phyloP scores from a whole-genome alignment of 345 rosid species.

The Eucalyptus grandis region DNA sequence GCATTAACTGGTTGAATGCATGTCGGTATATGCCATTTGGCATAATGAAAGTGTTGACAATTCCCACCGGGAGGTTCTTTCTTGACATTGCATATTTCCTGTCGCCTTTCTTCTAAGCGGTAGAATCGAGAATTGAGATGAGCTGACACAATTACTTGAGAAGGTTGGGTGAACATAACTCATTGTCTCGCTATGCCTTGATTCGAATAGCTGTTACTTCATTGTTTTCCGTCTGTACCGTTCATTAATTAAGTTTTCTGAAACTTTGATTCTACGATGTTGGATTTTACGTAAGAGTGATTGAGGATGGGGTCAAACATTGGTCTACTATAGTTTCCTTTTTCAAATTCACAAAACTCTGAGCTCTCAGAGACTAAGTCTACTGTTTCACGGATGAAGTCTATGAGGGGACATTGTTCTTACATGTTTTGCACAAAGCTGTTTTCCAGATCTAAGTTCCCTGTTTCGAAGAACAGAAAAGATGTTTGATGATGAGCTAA shows the following conservation, averaged over 20 bases:
- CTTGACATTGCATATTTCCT: not conserved
- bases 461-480: not conserved
- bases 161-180: not conserved
- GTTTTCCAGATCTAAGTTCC: not conserved
- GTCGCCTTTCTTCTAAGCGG: not conserved
- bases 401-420: not conserved
- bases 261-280: too few relatives aligned
- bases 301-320: too few relatives aligned
- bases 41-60: not conserved
- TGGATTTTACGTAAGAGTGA: too few relatives aligned
- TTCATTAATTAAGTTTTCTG: too few relatives aligned
- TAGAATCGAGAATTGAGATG: not conserved
- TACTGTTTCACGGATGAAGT: not conserved
- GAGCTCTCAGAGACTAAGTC: not conserved
- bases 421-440: not conserved
- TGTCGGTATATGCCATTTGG: not conserved
- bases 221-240: too few relatives aligned
- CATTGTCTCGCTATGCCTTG: not conserved
- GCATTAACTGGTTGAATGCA: not conserved
- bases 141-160: not conserved
- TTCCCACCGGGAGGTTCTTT: not conserved
- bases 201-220: not conserved
- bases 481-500: not conserved
- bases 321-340: too few relatives aligned
- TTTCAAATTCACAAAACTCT: too few relatives aligned